Conservation (phyloP, 129 eudicot genomes). For the carrot (Daucus carota) region DH1_v3.0 NC_030387.2:5604001-5604500, state of each 20-base stretch:
- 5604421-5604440: conserved; percentile 13
- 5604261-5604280: background rate
- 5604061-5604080: conserved; percentile 25
- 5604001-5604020: conserved; percentile 9
- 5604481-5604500: conserved; percentile 12
- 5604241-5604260: conserved; percentile 17
- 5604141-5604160: conserved; percentile 15
- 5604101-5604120: conserved; percentile 14
- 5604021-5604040: conserved; percentile 16
- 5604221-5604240: conserved; percentile 18
- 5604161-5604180: conserved; percentile 21
- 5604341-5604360: conserved; percentile 1
- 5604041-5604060: conserved; percentile 11
- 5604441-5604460: conserved; percentile 11
- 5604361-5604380: conserved; percentile 3
- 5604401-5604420: conserved; percentile 16
- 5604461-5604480: background rate
- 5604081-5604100: conserved; percentile 21
- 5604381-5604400: conserved; percentile 1
- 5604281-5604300: background rate
- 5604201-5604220: conserved; percentile 18
- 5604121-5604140: conserved; percentile 16
- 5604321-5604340: background rate
- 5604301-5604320: background rate
- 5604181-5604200: conserved; percentile 9